Conservation (phyloP, 305 asterid species). For the Coffea humblotiana region DNA sequence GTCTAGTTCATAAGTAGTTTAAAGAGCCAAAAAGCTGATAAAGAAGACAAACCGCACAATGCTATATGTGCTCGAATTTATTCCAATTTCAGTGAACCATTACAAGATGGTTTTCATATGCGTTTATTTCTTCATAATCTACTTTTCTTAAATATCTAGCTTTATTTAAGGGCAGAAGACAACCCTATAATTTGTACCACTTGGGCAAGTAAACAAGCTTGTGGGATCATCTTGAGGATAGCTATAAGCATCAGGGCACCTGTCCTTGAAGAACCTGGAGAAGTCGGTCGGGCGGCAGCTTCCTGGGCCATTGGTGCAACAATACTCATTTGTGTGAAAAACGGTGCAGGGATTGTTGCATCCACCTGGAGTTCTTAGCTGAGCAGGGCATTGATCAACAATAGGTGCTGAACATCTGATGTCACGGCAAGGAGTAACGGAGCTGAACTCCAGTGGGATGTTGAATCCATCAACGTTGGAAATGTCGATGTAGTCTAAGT, state of each 20-base stretch:
- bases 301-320: slow-evolving; percentile 32
- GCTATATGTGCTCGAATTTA: not conserved
- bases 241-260: slow-evolving; percentile 50
- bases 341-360: slow-evolving; percentile 56
- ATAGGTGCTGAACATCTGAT: slow-evolving; percentile 31
- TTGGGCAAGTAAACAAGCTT: slow-evolving; percentile 42
- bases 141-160: too few species aligned
- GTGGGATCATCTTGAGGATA: slow-evolving; percentile 47
- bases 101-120: not conserved
- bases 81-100: not conserved
- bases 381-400: slow-evolving; percentile 33
- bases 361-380: slow-evolving; percentile 39
- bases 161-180: slow-evolving; percentile 43
- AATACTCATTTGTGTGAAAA: slow-evolving; percentile 27
- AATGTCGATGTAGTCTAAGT: slow-evolving; percentile 31
- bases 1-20: too few species aligned
- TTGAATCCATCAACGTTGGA: slow-evolving; percentile 36
- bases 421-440: slow-evolving; percentile 22
- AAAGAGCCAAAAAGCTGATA: not conserved
- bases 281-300: slow-evolving; percentile 32
- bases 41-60: not conserved
- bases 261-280: slow-evolving; percentile 37
- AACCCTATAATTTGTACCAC: slow-evolving; percentile 41
- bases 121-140: not conserved
- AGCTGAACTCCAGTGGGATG: slow-evolving; percentile 32